Evolutionary conservation across 148 eudicot species (phyloP), one percentile per base, ranked within the genome.

Genomic region (Rhododendron mucronatum): DNA sequence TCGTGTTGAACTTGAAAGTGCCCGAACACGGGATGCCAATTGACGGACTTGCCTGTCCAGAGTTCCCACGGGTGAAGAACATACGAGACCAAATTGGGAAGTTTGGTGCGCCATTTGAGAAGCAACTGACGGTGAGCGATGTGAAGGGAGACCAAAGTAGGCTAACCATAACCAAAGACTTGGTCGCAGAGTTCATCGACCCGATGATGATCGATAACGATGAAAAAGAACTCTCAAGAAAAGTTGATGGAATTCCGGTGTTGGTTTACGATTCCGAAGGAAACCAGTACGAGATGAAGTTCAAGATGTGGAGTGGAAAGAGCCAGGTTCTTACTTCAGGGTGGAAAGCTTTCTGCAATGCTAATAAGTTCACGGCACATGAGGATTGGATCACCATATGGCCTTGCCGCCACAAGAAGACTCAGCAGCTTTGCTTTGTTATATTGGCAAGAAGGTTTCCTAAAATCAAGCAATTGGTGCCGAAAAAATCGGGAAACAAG

Each of bases 371-470:
- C n/a, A 2, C 5, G 41, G 37, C 61, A n/a, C 39, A 12, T 15
- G 23, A 80, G 12, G 82, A 80, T 80, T 80, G 59, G 44, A 16
- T 81, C 45, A 81, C 83, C 15, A 55, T 33, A 15, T 81, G 83
- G 83, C 21, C 35, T 21, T 81, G 30, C 21, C 83, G 83, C 83
- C 69, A 81, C 14, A 9, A 33, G 2, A 5, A 55, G 2, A 33
- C 83, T 81, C 14, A 18, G 1, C 30, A 18, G 16, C 69, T 81
- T 20, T 81, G 83, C 67, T 81, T 81, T 55, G 83, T 23, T 33
- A 81, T 81, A n/a, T 5, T 80, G 82, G 82, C 61, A 14, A 80
- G 63, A 28, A 50, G 82, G 39, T 80, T 50, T 80, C 61, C 82
- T 55, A 2, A 16, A 1, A 80, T 80, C 9, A 16, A 28, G 8